Percentiles rank a stretch among this genome's conserved stretches.
Evolutionary conservation across 169 alveolate genomes (phyloP).

Genomic region (Nephromyces sp.): DNA sequence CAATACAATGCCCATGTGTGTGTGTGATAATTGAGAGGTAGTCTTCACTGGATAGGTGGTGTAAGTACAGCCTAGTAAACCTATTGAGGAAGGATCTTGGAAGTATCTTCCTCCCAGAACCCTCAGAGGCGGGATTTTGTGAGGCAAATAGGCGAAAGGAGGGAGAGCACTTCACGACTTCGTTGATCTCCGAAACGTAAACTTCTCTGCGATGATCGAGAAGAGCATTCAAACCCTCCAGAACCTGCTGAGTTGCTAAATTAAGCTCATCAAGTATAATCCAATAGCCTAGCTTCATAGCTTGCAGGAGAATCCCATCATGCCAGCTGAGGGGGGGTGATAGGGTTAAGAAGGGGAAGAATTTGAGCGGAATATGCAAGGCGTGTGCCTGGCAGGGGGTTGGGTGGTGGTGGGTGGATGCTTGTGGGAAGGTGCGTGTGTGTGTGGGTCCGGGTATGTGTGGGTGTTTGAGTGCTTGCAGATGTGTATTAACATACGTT

Average conservation of each 20-base stretch:
- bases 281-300: conserved; percentile 96
- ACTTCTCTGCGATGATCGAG: conserved; percentile 84
- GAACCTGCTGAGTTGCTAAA: conserved; percentile 92
- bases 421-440: too few relatives aligned
- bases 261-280: conserved; percentile 96
- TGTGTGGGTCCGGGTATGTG: too few relatives aligned
- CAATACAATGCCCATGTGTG: not conserved
- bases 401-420: too few relatives aligned
- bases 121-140: conserved; percentile 87
- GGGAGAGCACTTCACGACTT: conserved; percentile 80
- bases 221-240: conserved; percentile 97
- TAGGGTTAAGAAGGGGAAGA: too few relatives aligned
- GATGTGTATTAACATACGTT: too few relatives aligned
- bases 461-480: too few relatives aligned
- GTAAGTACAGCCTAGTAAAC: conserved; percentile 83
- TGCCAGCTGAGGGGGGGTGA: conserved; percentile 63
- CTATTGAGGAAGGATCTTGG: conserved; percentile 98
- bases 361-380: too few relatives aligned
- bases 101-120: conserved; percentile 87
- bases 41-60: conserved; percentile 17
- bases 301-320: conserved; percentile 93
- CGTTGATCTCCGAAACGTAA: conserved; percentile 46
- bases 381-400: too few relatives aligned
- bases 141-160: conserved; percentile 96
- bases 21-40: conserved; percentile 18